Evolutionary conservation across 2,329 filamentous ascomycete genomes (phyloP).

Genomic region (Cytospora piceae): DNA sequence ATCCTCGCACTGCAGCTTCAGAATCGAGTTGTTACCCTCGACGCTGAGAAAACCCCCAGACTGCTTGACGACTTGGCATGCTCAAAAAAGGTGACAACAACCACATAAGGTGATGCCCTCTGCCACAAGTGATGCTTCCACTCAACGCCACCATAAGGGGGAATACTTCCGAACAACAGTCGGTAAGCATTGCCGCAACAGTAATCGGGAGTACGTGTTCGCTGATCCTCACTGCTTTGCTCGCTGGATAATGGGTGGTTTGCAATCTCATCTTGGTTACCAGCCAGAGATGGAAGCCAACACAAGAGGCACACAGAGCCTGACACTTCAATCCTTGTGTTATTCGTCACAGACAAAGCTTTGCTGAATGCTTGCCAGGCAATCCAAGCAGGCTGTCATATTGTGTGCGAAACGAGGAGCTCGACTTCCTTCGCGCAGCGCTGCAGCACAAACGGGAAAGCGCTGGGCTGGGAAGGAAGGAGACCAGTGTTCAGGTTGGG

Average conservation of each 20-base stretch:
- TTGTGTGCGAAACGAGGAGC: constrained; percentile 57
- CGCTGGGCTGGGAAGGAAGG: constrained; percentile 45
- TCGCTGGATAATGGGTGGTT: constrained; percentile 42
- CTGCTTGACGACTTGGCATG: not conserved
- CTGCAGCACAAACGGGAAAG: constrained; percentile 15
- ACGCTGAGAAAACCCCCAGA: not conserved
- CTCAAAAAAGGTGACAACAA: constrained; percentile 10
- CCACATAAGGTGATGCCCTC: not conserved
- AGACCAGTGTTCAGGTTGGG: constrained; percentile 39
- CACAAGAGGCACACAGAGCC: constrained; percentile 29
- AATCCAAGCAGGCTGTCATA: constrained; percentile 44
- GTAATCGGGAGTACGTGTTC: constrained; percentile 28
- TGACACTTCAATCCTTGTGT: constrained; percentile 35
- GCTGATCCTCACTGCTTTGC: constrained; percentile 57
- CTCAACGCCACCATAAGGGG: constrained; percentile 12
- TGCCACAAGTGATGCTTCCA: constrained; percentile 7
- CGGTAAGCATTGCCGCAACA: constrained; percentile 9
- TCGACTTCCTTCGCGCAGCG: constrained; percentile 55
- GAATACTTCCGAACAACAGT: not conserved
- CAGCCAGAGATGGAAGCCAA: constrained; percentile 33
- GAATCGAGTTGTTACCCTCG: constrained; percentile 9
- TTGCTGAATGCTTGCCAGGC: constrained; percentile 58
- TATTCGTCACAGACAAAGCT: constrained; percentile 32
- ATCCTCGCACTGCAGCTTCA: constrained; percentile 2
- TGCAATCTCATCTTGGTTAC: constrained; percentile 38